Base-by-base conservation (phyloP, 1,284 basidiomycete genomes). In the Agaricales sp. region DNA sequence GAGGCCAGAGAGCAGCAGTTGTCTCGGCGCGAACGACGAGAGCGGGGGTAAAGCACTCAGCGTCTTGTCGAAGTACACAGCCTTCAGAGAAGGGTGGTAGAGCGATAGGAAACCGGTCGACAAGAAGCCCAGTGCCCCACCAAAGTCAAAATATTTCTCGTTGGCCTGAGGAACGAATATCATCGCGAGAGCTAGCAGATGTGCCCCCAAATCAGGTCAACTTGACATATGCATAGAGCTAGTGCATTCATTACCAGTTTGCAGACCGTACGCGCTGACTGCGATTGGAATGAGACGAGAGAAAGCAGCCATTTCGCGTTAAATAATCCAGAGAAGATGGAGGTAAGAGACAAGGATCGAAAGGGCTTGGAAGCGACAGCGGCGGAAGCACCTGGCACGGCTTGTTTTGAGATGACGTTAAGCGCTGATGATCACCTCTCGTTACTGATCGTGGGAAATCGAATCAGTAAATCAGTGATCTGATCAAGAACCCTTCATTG, bases 101-200 rank as follows among this genome's bases (percentile, higher is more conserved):
- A 87, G 63, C 14, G 83, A 87, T 13, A 80, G 55, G 25, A 76
- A 65, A 2, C 79, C 75, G 0, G 81, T 78, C 2, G 79, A 74
- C 23, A 86, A 61, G 67, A 83, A 87, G n/a, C 84, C 85, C 3
- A 79, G 54, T 2, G 80, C 71, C 13, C 85, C 85, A 25, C 70
- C 67, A 1, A 81, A 61, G 56, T 82, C 79, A 54, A 74, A 82
- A 56, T 64, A 81, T 52, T 61, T 75, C 45, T 81, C 78, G 47
- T 77, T 73, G 22, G 73, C 69, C 53, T 67, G 71, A 2, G 79
- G 80, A 2, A 82, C 76, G 54, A 79, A 81, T 4, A 78, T 60
- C 13, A 68, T 51, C 1, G 77, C 79, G 48, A 73, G 65, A 11
- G 69, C 77, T 77, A 53, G n/a, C n/a, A n/a, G n/a, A n/a, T n/a